Conservation (phyloP, 768 basidiomycete genomes). For the Hortiboletus campestris region DNA sequence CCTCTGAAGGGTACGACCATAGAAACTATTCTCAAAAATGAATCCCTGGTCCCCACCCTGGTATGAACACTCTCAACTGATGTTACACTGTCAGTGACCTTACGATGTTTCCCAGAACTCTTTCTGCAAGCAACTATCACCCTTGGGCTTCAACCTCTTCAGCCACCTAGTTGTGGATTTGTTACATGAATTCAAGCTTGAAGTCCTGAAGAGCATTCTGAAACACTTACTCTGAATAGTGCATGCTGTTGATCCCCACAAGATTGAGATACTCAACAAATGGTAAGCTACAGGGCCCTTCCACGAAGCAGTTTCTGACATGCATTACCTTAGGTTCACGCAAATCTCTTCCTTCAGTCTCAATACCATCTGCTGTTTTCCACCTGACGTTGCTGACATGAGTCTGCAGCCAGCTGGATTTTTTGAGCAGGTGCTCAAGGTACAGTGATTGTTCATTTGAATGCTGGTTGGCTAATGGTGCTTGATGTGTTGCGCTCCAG, state of each 20-base stretch:
- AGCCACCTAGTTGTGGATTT: background rate
- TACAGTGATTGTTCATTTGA: background rate
- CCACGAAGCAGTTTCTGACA: background rate
- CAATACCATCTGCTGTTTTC: background rate
- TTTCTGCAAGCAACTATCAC: background rate
- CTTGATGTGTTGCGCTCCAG: background rate
- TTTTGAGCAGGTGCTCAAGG: too few species aligned
- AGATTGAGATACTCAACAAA: background rate
- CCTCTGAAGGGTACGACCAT: background rate
- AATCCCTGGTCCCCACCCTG: background rate
- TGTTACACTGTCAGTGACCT: background rate
- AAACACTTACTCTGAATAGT: background rate
- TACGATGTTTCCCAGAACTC: background rate
- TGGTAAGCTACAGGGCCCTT: background rate
- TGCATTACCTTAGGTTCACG: background rate
- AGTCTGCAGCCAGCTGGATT: too few species aligned
- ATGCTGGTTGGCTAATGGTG: background rate
- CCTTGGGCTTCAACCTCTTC: background rate
- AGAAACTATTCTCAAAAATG: background rate
- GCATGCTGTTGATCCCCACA: background rate
- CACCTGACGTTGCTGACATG: too few species aligned
- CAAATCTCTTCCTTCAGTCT: background rate
- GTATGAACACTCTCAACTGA: background rate
- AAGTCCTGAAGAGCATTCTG: background rate
- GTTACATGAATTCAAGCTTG: background rate